phyloP scores from a whole-genome alignment of 257 asterid genomes.

The Solanum dulcamara region DNA sequence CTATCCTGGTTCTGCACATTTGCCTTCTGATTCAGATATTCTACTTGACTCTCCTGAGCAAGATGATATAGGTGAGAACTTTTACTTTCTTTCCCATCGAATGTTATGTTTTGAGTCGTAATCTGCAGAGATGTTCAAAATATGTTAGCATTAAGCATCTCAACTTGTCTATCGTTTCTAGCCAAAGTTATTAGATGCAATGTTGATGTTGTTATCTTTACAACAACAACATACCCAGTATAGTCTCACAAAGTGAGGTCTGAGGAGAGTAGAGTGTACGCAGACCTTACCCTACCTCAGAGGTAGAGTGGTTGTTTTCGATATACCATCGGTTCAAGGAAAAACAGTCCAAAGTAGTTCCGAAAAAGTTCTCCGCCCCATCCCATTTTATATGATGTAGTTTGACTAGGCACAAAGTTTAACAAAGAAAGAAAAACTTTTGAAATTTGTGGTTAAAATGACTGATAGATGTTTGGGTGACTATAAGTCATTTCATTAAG shows the following conservation, averaged over 20 bases:
- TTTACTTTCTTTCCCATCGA: background rate
- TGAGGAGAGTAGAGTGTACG: background rate
- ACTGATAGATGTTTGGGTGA: too few relatives aligned
- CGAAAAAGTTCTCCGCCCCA: too few relatives aligned
- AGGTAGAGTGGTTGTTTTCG: background rate
- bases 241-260: background rate
- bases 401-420: too few relatives aligned
- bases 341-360: background rate
- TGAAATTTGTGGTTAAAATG: too few relatives aligned
- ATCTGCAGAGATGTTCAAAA: background rate
- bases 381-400: too few relatives aligned
- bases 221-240: background rate
- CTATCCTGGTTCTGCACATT: slow-evolving; percentile 87
- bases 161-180: background rate
- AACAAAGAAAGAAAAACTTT: too few relatives aligned
- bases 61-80: slow-evolving; percentile 69
- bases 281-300: background rate
- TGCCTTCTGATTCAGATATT: slow-evolving; percentile 93
- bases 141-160: background rate
- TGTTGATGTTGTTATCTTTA: background rate
- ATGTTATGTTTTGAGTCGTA: background rate
- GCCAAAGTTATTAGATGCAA: background rate
- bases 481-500: too few relatives aligned
- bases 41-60: slow-evolving; percentile 86
- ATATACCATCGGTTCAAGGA: background rate